Percentiles rank a stretch among this genome's conserved stretches.
These are phyloP conservation scores for Sanghuangporus sanghuang DNA, from an alignment of 1,284 basidiomycete species.

Conservation along the genomic window DNA sequence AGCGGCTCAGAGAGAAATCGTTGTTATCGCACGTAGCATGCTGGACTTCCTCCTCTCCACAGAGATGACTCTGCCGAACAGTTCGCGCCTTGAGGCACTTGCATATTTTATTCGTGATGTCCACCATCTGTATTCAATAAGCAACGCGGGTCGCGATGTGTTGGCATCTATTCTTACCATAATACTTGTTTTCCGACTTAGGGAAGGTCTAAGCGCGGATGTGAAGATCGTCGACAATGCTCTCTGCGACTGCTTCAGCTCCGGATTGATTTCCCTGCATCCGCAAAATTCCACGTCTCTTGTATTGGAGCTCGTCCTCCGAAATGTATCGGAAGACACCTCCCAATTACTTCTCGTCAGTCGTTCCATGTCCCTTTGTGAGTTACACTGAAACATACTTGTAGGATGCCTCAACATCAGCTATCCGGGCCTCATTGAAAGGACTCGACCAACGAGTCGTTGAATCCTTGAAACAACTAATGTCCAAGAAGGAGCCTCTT, in stretches of 20 bases:
- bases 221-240: constrained; percentile 8
- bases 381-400: background rate
- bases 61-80: background rate
- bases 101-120: background rate
- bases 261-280: background rate
- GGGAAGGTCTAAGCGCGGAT: constrained; percentile 7
- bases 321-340: background rate
- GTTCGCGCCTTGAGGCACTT: background rate
- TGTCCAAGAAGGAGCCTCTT: background rate
- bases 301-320: constrained; percentile 6
- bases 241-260: background rate
- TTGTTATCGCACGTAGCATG: background rate
- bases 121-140: background rate
- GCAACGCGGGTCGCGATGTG: background rate
- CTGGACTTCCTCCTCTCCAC: constrained; percentile 2
- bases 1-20: background rate
- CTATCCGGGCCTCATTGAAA: constrained; percentile 8
- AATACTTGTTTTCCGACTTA: constrained; percentile 11
- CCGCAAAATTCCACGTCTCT: background rate
- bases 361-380: background rate
- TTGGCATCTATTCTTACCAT: constrained; percentile 6
- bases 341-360: constrained; percentile 10
- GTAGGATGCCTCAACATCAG: constrained; percentile 3
- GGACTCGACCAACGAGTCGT: background rate
- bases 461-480: background rate